Percentiles rank a stretch among this genome's conserved stretches.
Evolutionary conservation across 2,329 filamentous ascomycete species (phyloP).

Genomic region (Hypoxylon sp.): DNA sequence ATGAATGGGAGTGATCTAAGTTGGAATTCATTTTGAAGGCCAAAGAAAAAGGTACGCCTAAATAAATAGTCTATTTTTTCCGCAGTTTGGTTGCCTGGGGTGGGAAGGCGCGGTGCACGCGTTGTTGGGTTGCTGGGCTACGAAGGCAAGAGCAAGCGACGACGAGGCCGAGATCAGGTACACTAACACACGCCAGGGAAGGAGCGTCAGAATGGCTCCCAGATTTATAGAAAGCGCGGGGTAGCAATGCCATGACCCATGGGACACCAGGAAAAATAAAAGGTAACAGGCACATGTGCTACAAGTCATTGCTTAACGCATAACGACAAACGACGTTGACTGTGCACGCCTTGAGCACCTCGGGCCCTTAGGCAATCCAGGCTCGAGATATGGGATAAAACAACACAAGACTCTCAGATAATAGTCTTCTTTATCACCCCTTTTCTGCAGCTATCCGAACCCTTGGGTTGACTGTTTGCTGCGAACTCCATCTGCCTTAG

Average conservation of each 20-base stretch:
- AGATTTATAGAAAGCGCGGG: slow-evolving; percentile 14
- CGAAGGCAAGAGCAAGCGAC: background rate
- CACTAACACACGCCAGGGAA: background rate
- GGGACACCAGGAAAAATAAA: no score
- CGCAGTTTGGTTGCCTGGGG: no score
- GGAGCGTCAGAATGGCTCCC: background rate
- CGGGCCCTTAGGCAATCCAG: no score
- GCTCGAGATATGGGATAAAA: slow-evolving; percentile 6
- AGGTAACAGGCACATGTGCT: no score
- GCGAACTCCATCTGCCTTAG: background rate
- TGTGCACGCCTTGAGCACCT: background rate
- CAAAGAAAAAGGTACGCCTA: background rate
- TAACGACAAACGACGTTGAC: slow-evolving; percentile 14
- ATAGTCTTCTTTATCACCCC: slow-evolving; percentile 12
- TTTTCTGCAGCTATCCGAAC: slow-evolving; percentile 21
- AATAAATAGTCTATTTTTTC: no score
- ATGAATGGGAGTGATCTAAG: slow-evolving; percentile 4
- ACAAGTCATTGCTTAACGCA: slow-evolving; percentile 1
- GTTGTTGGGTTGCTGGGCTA: background rate
- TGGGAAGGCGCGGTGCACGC: background rate
- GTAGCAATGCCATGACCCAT: slow-evolving; percentile 3
- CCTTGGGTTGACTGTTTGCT: background rate
- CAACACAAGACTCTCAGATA: slow-evolving; percentile 1
- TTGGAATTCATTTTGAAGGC: slow-evolving; percentile 1
- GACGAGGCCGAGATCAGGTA: background rate